Conservation (phyloP, 2,329 filamentous ascomycete genomes). For the Clonostachys sp. region DNA sequence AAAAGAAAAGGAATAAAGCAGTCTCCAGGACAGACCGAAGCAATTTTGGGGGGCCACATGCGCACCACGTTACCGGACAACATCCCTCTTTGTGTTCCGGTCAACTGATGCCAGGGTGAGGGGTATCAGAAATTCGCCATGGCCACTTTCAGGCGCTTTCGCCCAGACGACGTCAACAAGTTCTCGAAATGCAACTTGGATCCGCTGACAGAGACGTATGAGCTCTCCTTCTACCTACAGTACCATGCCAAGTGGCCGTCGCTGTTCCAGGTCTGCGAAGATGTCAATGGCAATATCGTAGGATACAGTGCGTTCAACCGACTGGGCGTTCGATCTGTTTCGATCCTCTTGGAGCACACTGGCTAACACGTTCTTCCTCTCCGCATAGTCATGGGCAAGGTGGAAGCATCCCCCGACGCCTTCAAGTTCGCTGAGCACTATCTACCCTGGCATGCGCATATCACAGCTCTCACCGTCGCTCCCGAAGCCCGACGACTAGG, state of each 20-base stretch:
- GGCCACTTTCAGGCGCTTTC: constrained; percentile 83
- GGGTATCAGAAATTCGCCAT: constrained; percentile 34
- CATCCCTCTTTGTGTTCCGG: too few relatives aligned
- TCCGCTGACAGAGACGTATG: constrained; percentile 95
- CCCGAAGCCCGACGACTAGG: constrained; percentile 82
- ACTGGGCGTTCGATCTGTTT: not conserved
- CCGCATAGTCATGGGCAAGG: constrained; percentile 87
- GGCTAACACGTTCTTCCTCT: not conserved
- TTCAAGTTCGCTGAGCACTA: constrained; percentile 78
- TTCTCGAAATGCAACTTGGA: constrained; percentile 96
- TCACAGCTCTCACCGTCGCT: constrained; percentile 90
- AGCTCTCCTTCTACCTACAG: constrained; percentile 89
- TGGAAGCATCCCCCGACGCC: constrained; percentile 78
- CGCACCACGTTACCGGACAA: too few relatives aligned
- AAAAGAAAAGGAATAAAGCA: too few relatives aligned
- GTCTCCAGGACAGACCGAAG: too few relatives aligned
- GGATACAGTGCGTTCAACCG: constrained; percentile 73
- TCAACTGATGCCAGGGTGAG: too few relatives aligned
- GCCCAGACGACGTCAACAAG: constrained; percentile 76
- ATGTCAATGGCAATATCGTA: constrained; percentile 80
- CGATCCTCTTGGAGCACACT: too few relatives aligned
- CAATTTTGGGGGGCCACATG: too few relatives aligned
- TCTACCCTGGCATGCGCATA: constrained; percentile 98
- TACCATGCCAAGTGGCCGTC: constrained; percentile 96
- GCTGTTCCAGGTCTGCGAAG: constrained; percentile 88